Evolutionary conservation across 768 basidiomycete species (phyloP).

Genomic region (Kwoniella europaea): DNA sequence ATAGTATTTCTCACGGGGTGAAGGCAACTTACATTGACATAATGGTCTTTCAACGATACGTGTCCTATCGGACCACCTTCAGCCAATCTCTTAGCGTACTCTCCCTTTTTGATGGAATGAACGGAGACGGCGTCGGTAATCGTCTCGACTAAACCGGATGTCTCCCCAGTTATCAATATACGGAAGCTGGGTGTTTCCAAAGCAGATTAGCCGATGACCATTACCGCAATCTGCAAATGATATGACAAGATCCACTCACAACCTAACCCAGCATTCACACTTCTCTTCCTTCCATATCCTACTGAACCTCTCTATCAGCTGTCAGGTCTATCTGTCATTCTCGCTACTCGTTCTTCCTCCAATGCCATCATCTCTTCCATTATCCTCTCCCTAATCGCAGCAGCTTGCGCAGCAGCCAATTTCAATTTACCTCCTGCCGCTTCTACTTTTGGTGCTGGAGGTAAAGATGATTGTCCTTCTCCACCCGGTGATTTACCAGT

Average conservation of each 20-base stretch:
- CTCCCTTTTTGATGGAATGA: slow-evolving; percentile 98
- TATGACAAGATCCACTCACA: slow-evolving; percentile 61
- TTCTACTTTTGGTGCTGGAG: not conserved
- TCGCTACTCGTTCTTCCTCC: slow-evolving; percentile 94
- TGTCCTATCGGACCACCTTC: slow-evolving; percentile 75
- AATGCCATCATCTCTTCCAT: slow-evolving; percentile 98
- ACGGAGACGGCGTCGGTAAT: slow-evolving; percentile 98
- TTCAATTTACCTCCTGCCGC: slow-evolving; percentile 74
- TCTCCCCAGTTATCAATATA: slow-evolving; percentile 90
- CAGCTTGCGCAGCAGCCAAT: slow-evolving; percentile 70
- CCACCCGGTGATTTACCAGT: slow-evolving; percentile 28
- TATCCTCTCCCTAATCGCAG: slow-evolving; percentile 88
- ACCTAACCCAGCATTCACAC: slow-evolving; percentile 89
- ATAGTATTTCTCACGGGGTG: no score
- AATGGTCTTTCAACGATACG: slow-evolving; percentile 90
- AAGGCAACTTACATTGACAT: slow-evolving; percentile 69
- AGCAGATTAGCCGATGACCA: no score
- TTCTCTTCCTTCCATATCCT: slow-evolving; percentile 94
- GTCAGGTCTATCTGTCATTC: slow-evolving; percentile 69
- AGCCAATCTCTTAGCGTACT: slow-evolving; percentile 86
- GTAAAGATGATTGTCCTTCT: slow-evolving; percentile 1
- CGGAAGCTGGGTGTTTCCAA: slow-evolving; percentile 70
- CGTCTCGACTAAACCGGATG: slow-evolving; percentile 93
- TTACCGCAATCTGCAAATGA: not conserved
- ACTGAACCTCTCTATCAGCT: slow-evolving; percentile 89